Evolutionary conservation across 352 stramenopile genomes (phyloP).

Genomic region (Pythium phragmitis): DNA sequence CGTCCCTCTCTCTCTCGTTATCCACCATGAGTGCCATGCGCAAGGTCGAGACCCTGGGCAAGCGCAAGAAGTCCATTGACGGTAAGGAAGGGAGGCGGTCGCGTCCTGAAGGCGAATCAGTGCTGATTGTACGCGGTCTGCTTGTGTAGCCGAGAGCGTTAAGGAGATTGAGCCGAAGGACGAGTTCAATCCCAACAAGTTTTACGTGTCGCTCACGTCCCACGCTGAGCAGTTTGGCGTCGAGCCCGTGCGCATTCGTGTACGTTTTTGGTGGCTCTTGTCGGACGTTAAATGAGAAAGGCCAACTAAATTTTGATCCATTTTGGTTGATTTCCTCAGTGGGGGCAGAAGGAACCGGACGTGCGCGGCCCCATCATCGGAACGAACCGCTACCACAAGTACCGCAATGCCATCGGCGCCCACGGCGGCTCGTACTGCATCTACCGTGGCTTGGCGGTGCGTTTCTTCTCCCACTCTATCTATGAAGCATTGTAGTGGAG

Average conservation of each 20-base stretch:
- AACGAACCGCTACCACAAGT: conserved; percentile 94
- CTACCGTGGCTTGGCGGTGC: conserved; percentile 95
- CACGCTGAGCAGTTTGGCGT: conserved; percentile 87
- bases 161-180: conserved; percentile 84
- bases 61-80: conserved; percentile 88
- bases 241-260: conserved; percentile 80
- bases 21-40: conserved; percentile 47
- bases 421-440: conserved; percentile 98
- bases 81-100: conserved; percentile 32
- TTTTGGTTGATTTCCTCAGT: conserved; percentile 47
- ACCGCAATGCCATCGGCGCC: conserved; percentile 98
- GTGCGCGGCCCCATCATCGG: conserved; percentile 94
- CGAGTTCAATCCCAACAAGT: conserved; percentile 85
- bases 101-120: background rate
- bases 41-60: conserved; percentile 82
- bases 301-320: background rate
- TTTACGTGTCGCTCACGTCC: conserved; percentile 87
- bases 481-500: too few species aligned
- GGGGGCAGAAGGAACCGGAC: conserved; percentile 90
- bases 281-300: background rate
- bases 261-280: conserved; percentile 29
- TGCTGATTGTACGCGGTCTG: background rate
- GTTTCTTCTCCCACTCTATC: conserved; percentile 9
- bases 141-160: conserved; percentile 61
- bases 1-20: background rate